Evolutionary conservation across 1,284 basidiomycete genomes (phyloP).

Genomic region (Apiotrichum sp.): DNA sequence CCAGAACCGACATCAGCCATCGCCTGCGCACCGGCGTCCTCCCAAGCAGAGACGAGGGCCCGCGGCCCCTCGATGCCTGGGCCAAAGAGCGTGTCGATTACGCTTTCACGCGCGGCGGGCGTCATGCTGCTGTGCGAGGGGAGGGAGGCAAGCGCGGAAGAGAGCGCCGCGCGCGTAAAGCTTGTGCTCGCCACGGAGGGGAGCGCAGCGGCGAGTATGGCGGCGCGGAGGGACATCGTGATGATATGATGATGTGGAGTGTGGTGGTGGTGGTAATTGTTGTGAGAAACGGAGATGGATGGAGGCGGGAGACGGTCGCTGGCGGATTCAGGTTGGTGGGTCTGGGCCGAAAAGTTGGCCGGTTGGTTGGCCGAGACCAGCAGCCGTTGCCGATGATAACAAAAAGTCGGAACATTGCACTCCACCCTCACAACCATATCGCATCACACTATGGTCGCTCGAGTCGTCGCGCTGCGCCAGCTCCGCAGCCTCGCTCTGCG

Average conservation of each 20-base stretch:
- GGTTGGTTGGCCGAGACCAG: too few relatives aligned
- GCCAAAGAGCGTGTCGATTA: conserved; percentile 39
- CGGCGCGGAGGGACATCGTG: conserved; percentile 32
- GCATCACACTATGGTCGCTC: conserved; percentile 1
- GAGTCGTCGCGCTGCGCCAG: not conserved
- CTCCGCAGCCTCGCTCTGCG: not conserved
- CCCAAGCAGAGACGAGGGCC: conserved; percentile 27
- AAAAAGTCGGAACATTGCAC: not conserved
- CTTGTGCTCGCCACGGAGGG: conserved; percentile 29
- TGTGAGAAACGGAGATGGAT: not conserved
- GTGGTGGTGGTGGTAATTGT: not conserved
- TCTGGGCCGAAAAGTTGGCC: too few relatives aligned
- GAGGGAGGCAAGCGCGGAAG: conserved; percentile 18
- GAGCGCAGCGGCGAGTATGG: conserved; percentile 28
- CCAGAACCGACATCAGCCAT: not conserved
- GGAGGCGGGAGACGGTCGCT: too few relatives aligned
- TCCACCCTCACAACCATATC: not conserved
- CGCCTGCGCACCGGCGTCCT: not conserved
- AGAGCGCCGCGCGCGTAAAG: conserved; percentile 37
- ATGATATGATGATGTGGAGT: not conserved
- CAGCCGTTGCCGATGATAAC: not conserved
- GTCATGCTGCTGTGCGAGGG: conserved; percentile 3
- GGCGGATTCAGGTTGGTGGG: too few relatives aligned
- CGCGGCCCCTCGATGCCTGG: conserved; percentile 18
- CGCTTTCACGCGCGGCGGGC: conserved; percentile 6